These are phyloP conservation scores for Pyrenochaeta sp. DNA, from an alignment of 2,329 filamentous ascomycete genomes.

Conservation along the genomic window DNA sequence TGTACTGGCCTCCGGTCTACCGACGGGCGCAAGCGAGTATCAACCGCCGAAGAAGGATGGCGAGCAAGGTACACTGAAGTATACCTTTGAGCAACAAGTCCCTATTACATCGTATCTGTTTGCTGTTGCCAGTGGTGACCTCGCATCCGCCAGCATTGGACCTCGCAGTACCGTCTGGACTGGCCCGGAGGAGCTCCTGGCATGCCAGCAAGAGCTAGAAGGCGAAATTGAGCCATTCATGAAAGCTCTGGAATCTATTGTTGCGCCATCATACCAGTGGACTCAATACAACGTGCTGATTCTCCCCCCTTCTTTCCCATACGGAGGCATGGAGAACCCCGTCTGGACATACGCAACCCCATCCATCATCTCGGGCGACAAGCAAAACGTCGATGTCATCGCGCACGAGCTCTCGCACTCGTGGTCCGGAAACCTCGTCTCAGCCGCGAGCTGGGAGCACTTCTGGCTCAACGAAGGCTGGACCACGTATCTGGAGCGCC, in stretches of 20 bases:
- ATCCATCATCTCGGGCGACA: conserved; percentile 83
- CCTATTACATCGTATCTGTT: conserved; percentile 96
- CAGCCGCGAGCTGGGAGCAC: conserved; percentile 81
- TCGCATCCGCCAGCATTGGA: conserved; percentile 84
- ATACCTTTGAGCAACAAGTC: conserved; percentile 87
- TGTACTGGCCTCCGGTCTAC: conserved; percentile 89
- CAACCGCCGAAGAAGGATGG: conserved; percentile 60
- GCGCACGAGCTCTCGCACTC: conserved; percentile 80
- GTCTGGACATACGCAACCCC: conserved; percentile 96
- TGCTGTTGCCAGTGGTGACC: conserved; percentile 84
- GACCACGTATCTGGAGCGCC: conserved; percentile 93
- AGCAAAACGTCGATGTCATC: conserved; percentile 93
- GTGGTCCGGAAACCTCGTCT: conserved; percentile 90
- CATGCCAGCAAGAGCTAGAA: conserved; percentile 90
- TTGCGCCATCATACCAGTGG: conserved; percentile 87
- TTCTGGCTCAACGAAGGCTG: conserved; percentile 80
- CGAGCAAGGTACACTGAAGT: conserved; percentile 65
- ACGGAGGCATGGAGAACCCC: conserved; percentile 81
- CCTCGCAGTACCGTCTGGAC: conserved; percentile 85
- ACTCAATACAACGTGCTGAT: conserved; percentile 94
- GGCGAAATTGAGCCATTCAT: conserved; percentile 92
- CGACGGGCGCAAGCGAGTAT: conserved; percentile 61
- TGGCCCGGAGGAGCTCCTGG: conserved; percentile 84
- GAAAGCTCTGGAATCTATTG: conserved; percentile 77
- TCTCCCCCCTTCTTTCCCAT: conserved; percentile 76